Evolutionary conservation across 352 stramenopile genomes (phyloP).

Genomic region (Globisporangium solare): DNA sequence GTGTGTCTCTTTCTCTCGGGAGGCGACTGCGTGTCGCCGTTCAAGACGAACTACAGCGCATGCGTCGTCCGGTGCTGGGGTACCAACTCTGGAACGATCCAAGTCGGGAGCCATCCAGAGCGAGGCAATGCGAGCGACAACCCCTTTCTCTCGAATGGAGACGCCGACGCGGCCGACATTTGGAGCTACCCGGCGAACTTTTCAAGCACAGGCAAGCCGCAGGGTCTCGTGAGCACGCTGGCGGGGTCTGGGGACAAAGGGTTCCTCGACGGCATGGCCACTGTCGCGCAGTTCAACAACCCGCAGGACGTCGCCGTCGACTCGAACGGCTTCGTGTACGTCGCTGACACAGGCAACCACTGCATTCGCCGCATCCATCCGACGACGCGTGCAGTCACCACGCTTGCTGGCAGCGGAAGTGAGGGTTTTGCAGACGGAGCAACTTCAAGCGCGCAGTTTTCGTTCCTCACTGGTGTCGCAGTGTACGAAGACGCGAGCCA

Average conservation of each 20-base stretch:
- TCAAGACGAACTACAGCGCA: slow-evolving; percentile 79
- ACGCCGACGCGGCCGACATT: slow-evolving; percentile 53
- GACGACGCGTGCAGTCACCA: slow-evolving; percentile 35
- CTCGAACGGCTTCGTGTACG: slow-evolving; percentile 89
- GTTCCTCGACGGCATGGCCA: slow-evolving; percentile 65
- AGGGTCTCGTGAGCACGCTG: slow-evolving; percentile 89
- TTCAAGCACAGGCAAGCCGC: slow-evolving; percentile 54
- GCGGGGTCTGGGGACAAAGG: slow-evolving; percentile 77
- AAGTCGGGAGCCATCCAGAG: slow-evolving; percentile 25
- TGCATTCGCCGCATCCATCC: slow-evolving; percentile 82
- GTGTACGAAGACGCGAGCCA: slow-evolving; percentile 38
- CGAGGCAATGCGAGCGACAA: slow-evolving; percentile 18
- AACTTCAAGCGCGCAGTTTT: slow-evolving; percentile 39
- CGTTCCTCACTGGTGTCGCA: slow-evolving; percentile 62
- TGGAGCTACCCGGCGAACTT: slow-evolving; percentile 49
- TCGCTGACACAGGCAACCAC: slow-evolving; percentile 95
- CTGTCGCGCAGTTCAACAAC: slow-evolving; percentile 81
- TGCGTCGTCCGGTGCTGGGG: slow-evolving; percentile 94
- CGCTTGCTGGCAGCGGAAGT: slow-evolving; percentile 46
- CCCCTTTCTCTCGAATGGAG: slow-evolving; percentile 16
- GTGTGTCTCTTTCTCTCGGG: slow-evolving; percentile 90
- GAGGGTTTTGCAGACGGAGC: slow-evolving; percentile 45
- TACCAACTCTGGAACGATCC: slow-evolving; percentile 30
- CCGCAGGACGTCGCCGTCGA: slow-evolving; percentile 91
- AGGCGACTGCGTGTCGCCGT: slow-evolving; percentile 71